phyloP scores from a whole-genome alignment of 78 protist species.

The Andalucia godoyi region DNA sequence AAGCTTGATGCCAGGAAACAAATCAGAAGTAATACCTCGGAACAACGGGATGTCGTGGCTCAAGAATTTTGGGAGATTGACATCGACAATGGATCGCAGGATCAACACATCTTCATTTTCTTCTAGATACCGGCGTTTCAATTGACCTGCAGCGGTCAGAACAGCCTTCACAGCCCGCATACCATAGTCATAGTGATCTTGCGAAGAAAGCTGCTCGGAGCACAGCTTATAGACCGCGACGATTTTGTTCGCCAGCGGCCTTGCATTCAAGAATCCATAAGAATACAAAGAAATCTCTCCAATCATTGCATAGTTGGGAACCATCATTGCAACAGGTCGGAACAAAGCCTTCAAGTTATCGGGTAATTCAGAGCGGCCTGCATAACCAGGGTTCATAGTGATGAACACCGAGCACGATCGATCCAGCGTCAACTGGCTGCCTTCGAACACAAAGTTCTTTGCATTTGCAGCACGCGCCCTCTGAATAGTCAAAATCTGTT shows the following conservation, averaged over 20 bases:
- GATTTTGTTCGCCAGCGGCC: slow-evolving; percentile 40
- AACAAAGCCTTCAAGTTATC: slow-evolving; percentile 63
- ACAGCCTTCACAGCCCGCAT: slow-evolving; percentile 63
- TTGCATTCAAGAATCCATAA: slow-evolving; percentile 45
- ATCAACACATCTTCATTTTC: slow-evolving; percentile 18
- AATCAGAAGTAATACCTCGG: slow-evolving; percentile 15
- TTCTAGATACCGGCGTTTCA: background rate
- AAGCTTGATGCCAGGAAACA: slow-evolving; percentile 15
- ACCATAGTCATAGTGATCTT: slow-evolving; percentile 59
- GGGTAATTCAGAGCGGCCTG: slow-evolving; percentile 63
- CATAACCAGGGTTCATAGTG: slow-evolving; percentile 87
- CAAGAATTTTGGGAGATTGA: slow-evolving; percentile 37
- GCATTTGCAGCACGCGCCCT: slow-evolving; percentile 57
- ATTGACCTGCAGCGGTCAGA: slow-evolving; percentile 39
- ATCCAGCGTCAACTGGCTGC: slow-evolving; percentile 23
- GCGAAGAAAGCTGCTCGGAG: slow-evolving; percentile 57
- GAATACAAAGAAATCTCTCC: slow-evolving; percentile 59
- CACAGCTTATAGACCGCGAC: slow-evolving; percentile 36
- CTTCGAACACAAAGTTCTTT: slow-evolving; percentile 6
- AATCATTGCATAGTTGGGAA: slow-evolving; percentile 70
- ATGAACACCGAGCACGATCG: slow-evolving; percentile 43
- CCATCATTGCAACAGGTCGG: slow-evolving; percentile 84
- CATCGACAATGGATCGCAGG: slow-evolving; percentile 3
- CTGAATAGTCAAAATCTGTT: slow-evolving; percentile 64
- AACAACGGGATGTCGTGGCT: slow-evolving; percentile 15